Conservation (phyloP, 805 yeast species). For the Kazachstania taianensis region DNA sequence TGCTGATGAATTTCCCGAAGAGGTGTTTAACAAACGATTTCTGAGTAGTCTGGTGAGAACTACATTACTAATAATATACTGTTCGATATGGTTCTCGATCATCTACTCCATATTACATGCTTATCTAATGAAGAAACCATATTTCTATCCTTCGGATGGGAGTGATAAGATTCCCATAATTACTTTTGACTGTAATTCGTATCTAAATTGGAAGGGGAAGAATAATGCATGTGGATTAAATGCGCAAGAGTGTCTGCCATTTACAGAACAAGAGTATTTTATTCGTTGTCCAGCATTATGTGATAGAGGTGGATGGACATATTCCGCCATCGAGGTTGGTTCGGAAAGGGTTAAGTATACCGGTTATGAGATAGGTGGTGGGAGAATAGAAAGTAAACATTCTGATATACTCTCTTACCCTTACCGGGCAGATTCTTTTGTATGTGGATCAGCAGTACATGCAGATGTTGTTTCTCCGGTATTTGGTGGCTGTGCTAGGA, state of each 20-base stretch:
- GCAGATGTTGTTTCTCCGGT: slow-evolving; percentile 67
- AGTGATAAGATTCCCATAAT: slow-evolving; percentile 27
- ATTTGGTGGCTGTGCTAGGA: slow-evolving; percentile 68
- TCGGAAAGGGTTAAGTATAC: slow-evolving; percentile 53
- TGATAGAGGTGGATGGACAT: slow-evolving; percentile 66
- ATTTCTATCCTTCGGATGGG: slow-evolving; percentile 15
- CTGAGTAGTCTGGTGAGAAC: slow-evolving; percentile 23
- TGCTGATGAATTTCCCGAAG: slow-evolving; percentile 37
- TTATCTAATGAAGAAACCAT: slow-evolving; percentile 37
- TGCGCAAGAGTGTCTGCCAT: slow-evolving; percentile 49
- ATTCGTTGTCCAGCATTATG: slow-evolving; percentile 86
- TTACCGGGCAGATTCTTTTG: slow-evolving; percentile 79
- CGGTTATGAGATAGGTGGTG: slow-evolving; percentile 74
- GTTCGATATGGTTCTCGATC: slow-evolving; percentile 37
- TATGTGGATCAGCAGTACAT: slow-evolving; percentile 86
- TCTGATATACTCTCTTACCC: slow-evolving; percentile 39
- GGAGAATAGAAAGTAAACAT: slow-evolving; percentile 24
- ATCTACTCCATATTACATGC: slow-evolving; percentile 34
- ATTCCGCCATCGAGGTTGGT: slow-evolving; percentile 68
- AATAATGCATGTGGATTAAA: slow-evolving; percentile 67
- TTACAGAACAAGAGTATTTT: slow-evolving; percentile 36
- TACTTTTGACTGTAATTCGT: slow-evolving; percentile 30
- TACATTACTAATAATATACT: slow-evolving; percentile 31
- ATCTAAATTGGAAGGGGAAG: slow-evolving; percentile 60
- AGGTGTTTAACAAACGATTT: slow-evolving; percentile 24